Conservation (phyloP, 2,329 filamentous ascomycete genomes). For the Colletotrichum godetiae region DNA sequence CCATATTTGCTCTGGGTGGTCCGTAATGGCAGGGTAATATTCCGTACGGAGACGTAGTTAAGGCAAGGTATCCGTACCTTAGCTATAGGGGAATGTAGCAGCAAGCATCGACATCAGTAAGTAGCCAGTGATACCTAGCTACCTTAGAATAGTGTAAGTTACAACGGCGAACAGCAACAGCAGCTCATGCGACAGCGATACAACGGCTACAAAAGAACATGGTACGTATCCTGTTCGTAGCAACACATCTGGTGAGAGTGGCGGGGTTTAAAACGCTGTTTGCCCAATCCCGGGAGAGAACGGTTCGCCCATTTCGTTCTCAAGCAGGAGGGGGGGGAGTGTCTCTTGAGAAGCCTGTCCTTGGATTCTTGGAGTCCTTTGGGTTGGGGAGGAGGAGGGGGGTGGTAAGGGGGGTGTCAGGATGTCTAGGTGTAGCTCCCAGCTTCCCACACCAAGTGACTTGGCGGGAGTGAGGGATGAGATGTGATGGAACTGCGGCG, state of each 20-base stretch:
- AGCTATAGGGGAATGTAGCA: not conserved
- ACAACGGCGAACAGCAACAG: not conserved
- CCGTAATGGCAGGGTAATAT: no score
- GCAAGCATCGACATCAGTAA: not conserved
- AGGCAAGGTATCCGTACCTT: no score
- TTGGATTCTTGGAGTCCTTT: no score
- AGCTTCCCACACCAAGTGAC: constrained; percentile 17
- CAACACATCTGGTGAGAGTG: constrained; percentile 28
- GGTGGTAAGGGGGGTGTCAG: constrained; percentile 22
- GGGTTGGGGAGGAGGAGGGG: not conserved
- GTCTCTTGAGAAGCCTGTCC: not conserved
- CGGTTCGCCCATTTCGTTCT: constrained; percentile 25
- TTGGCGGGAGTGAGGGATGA: constrained; percentile 34
- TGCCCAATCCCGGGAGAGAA: constrained; percentile 35
- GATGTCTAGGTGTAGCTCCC: constrained; percentile 28
- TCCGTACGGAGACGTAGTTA: not conserved
- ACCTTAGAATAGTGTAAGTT: no score
- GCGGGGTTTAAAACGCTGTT: constrained; percentile 33
- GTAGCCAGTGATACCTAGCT: no score
- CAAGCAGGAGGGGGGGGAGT: constrained; percentile 30
- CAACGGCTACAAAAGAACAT: constrained; percentile 5
- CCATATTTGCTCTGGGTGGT: not conserved
- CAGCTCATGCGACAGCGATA: constrained; percentile 5
- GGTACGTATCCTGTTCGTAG: constrained; percentile 25
- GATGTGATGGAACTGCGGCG: constrained; percentile 28